These are phyloP conservation scores for Cordia subcordata DNA, from an alignment of 257 asterid species.

Conservation along the genomic window DNA sequence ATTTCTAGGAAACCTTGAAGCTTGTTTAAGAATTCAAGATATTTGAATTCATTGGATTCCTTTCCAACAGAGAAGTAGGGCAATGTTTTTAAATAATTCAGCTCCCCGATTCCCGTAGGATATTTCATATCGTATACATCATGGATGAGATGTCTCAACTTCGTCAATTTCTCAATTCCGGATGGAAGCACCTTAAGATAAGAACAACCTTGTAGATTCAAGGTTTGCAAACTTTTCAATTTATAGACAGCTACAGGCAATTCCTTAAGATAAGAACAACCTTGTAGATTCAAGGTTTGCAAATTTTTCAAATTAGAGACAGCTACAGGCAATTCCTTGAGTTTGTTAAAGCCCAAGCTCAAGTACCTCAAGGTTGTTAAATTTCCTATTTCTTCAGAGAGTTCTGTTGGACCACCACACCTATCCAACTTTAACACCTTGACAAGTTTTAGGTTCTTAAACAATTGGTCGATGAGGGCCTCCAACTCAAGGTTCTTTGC, in stretches of 20 bases:
- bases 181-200: constrained; percentile 1
- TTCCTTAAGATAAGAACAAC: background rate
- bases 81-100: constrained; percentile 9
- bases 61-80: background rate
- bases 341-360: background rate
- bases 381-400: constrained; percentile 1
- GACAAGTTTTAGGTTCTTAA: too few relatives aligned
- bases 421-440: background rate
- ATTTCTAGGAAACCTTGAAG: background rate
- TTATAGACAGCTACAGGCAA: constrained; percentile 8
- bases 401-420: background rate
- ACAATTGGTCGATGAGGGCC: too few relatives aligned
- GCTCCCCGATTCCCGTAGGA: constrained; percentile 6
- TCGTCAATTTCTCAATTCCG: constrained; percentile 2
- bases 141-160: constrained; percentile 16
- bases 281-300: constrained; percentile 2
- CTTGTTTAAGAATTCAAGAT: constrained; percentile 6
- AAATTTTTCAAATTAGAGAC: constrained; percentile 7
- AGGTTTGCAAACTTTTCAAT: constrained; percentile 4
- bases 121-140: too few relatives aligned
- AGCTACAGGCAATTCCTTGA: background rate
- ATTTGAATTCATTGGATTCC: background rate
- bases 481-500: too few relatives aligned
- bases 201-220: constrained; percentile 1
- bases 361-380: constrained; percentile 14